Evolutionary conservation across 1,139 yeast genomes (phyloP), one percentile per base, ranked within the genome.

Genomic region (Candida freyschussii): DNA sequence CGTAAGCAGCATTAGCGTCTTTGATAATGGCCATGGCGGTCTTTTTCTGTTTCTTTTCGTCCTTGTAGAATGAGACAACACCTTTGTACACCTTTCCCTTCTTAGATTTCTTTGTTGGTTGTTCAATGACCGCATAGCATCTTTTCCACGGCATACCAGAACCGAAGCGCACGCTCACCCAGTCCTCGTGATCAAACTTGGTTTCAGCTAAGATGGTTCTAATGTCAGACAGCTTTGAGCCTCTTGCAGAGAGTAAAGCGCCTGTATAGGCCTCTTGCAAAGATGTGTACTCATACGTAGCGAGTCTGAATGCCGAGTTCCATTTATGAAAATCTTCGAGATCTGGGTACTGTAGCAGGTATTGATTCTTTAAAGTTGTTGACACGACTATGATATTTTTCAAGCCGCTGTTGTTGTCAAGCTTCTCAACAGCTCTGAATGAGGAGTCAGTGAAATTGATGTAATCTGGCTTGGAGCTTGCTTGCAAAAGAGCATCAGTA

Each of bases 131-230:
- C 1, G 95, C 91, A 65, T 74, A 91, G 55, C 96, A 89, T 43
- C 95, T 71, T 53, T 82, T 84, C 96, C 97, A 91, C 2, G 96
- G 96, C 95, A 86, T 86, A 21, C 98, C 98, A 13, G 93, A 75
- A 12, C 97, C 97, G 57, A 89, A 89, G 45, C 97, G 69, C 17
- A 91, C 94, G 57, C 89, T 75, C 23, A 84, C 87, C 96, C 96
- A 89, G 52, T 89, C 96, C 57, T 86, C 96, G 53, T 86, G 94
- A 40, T 75, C 78, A 53, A 79, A 84, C 50, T 91, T 75, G 19
- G 91, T 82, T 48, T 85, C 95, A 1, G 94, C 80, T 40, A 91
- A 65, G 24, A 91, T 69, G 8, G 93, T 82, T 38, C 85, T 72
- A 40, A 91, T 87, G 54, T 93, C 97, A 33, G 91, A 80, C 42